phyloP scores from a whole-genome alignment of 257 asterid genomes.

The Ehretia macrophylla region DNA sequence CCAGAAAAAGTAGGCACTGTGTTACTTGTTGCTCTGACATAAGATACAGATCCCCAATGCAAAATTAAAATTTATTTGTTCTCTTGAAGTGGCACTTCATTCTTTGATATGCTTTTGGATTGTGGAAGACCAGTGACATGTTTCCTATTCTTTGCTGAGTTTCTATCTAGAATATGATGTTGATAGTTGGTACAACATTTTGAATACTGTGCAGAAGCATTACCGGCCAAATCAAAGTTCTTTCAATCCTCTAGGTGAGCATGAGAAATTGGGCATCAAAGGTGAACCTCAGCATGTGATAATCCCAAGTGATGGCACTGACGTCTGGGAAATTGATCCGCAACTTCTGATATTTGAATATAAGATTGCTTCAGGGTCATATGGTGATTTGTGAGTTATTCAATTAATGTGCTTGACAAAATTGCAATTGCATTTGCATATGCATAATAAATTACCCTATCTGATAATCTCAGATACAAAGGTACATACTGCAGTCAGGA shows the following conservation, averaged over 20 bases:
- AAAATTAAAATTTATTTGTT: too few relatives aligned
- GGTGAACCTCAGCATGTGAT: conserved; percentile 36
- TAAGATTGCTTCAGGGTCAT: conserved; percentile 48
- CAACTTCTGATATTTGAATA: conserved; percentile 31
- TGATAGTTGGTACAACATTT: conserved; percentile 2
- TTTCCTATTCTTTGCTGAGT: neutral
- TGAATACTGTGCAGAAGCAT: conserved; percentile 27
- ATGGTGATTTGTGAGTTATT: conserved; percentile 46
- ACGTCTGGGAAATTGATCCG: conserved; percentile 54
- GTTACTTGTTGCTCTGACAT: too few relatives aligned
- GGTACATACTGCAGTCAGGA: conserved; percentile 86
- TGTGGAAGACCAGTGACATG: neutral
- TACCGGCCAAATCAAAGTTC: conserved; percentile 27
- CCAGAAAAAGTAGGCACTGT: too few relatives aligned
- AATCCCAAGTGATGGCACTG: conserved; percentile 48
- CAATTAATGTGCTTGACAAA: neutral
- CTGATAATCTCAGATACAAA: conserved; percentile 56
- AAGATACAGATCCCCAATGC: too few relatives aligned
- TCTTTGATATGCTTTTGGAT: too few relatives aligned
- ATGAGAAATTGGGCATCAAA: conserved; percentile 20
- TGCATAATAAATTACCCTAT: conserved; percentile 15
- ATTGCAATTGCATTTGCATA: conserved; percentile 12
- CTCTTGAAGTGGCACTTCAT: too few relatives aligned
- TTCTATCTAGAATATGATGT: neutral
- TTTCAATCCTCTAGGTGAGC: conserved; percentile 18